Evolutionary conservation across 2,329 filamentous ascomycete genomes (phyloP), one percentile per base, ranked within the genome.

Genomic region (Botrytis fragariae): DNA sequence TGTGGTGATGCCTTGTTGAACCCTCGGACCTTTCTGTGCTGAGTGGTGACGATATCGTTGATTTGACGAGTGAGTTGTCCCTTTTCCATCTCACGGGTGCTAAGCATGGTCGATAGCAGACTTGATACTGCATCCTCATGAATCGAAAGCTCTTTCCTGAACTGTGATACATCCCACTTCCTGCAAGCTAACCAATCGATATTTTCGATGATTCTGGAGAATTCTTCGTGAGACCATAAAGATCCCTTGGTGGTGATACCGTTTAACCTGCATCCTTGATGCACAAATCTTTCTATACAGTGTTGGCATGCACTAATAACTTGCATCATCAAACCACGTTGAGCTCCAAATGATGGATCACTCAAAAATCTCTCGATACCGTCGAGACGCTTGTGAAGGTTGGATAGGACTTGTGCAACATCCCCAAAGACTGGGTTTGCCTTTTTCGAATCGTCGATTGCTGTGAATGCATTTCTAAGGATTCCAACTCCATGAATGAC

Each of bases 211-310:
- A 68, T 60, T 18, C 48, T 67, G 39, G 64, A 57, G 25, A 72
- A 72, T 45, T 72, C 71, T 60, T 72, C 39, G 29, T 48, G 62
- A 12, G 71, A 67, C 71, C 71, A 72, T 37, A 72, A 25, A 35
- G 71, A 72, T n/a, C 71, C 71, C 42, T 69, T 68, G 37, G 71
- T 59, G 29, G 71, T 68, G 42, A 72, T 37, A 37, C 71, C 62
- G 25, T 68, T 72, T n/a, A 67, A 42, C 25, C 35, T 72, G 71
- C 62, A 72, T 12, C 71, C 39, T n/a, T 69, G 62, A 18, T 72
- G 71, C 25, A 72, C 71, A 72, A 72, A 72, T 69, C 71, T 60
- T 42, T 72, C 71, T 39, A 72, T 69, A 32, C 71, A 72, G 22
- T 72, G 29, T 32, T 69, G 71, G 29, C 71, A 72, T 20, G 71